phyloP scores from a whole-genome alignment of 2,329 filamentous ascomycete genomes.

The Paraphaeosphaeria sporulosa region DNA sequence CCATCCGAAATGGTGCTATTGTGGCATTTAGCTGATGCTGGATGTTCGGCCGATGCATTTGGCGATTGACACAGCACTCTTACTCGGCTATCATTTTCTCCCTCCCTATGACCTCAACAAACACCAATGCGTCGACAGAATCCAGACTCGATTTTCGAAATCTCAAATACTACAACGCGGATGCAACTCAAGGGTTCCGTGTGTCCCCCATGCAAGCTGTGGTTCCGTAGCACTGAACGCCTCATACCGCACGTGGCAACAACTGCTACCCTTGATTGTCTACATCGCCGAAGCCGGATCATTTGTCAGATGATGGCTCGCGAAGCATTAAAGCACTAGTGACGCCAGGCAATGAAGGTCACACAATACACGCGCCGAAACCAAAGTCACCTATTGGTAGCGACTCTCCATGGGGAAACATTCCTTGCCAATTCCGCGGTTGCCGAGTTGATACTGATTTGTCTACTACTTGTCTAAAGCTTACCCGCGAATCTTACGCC shows the following conservation, averaged over 20 bases:
- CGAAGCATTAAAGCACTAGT: neutral
- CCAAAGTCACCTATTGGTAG: neutral
- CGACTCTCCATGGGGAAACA: neutral
- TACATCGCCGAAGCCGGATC: slow-evolving; percentile 9
- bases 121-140: neutral
- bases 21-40: slow-evolving; percentile 25
- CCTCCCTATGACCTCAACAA: slow-evolving; percentile 15
- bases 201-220: slow-evolving; percentile 18
- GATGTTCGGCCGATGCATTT: slow-evolving; percentile 25
- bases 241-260: slow-evolving; percentile 21
- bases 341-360: slow-evolving; percentile 14
- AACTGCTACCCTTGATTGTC: slow-evolving; percentile 10
- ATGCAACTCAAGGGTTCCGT: slow-evolving; percentile 6
- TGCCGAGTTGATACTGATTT: neutral
- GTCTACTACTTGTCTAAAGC: neutral
- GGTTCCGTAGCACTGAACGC: slow-evolving; percentile 30
- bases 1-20: slow-evolving; percentile 30
- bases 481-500: neutral
- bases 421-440: neutral
- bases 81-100: slow-evolving; percentile 16
- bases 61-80: slow-evolving; percentile 19
- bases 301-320: neutral
- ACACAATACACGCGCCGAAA: slow-evolving; percentile 7
- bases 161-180: neutral
- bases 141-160: neutral